Percentiles rank a stretch among this genome's conserved stretches.
Evolutionary conservation across 2,329 filamentous ascomycete genomes (phyloP).

Genomic region (Fusarium armeniacum): DNA sequence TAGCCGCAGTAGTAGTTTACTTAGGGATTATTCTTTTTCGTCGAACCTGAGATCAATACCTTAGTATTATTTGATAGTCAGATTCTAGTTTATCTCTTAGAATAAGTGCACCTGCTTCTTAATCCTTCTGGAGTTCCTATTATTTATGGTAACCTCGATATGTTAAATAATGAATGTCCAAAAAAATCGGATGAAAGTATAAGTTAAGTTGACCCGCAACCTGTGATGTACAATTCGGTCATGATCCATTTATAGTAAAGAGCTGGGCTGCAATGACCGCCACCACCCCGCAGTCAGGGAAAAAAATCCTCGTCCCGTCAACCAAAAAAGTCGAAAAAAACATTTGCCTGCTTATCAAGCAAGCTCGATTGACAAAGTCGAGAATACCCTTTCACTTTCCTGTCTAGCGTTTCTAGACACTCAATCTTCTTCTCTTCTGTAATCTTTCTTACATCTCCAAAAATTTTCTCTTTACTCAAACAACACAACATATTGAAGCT

Average conservation of each 20-base stretch:
- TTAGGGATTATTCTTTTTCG: background rate
- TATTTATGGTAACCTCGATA: too few species aligned
- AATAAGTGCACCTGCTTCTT: background rate
- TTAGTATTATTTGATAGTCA: background rate
- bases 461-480: background rate
- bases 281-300: slow-evolving; percentile 50
- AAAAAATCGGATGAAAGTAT: background rate
- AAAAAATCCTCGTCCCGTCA: slow-evolving; percentile 45
- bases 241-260: slow-evolving; percentile 15
- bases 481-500: slow-evolving; percentile 2
- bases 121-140: background rate
- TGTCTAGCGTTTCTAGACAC: background rate
- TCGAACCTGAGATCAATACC: background rate
- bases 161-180: background rate
- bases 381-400: background rate
- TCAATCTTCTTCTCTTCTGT: background rate
- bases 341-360: slow-evolving; percentile 51
- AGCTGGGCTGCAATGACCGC: slow-evolving; percentile 36
- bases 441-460: background rate
- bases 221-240: slow-evolving; percentile 1
- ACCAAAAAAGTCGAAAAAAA: slow-evolving; percentile 41
- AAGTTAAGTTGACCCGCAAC: background rate
- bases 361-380: slow-evolving; percentile 41
- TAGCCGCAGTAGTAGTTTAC: background rate
- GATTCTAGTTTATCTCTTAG: background rate